These are phyloP conservation scores for Pouteria campechiana DNA, from an alignment of 179 eudicot genomes.

Conservation along the genomic window DNA sequence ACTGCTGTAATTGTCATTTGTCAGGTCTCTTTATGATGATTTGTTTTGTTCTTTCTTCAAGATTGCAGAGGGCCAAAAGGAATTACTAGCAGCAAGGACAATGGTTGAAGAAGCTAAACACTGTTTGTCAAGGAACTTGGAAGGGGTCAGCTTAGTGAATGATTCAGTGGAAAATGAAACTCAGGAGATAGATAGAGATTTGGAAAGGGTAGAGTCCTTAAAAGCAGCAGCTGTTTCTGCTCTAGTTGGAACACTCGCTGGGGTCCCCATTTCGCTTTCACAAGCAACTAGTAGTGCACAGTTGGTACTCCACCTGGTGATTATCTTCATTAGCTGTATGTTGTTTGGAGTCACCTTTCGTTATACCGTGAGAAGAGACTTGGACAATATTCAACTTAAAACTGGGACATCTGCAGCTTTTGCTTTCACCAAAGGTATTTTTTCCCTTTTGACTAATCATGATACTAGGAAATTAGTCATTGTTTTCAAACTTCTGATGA, in stretches of 20 bases:
- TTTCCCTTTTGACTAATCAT: too few species aligned
- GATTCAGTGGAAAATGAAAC: conserved; percentile 1
- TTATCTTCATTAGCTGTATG: conserved; percentile 77
- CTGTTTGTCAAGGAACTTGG: conserved; percentile 26
- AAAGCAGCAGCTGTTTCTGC: conserved; percentile 80
- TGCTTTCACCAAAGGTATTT: conserved; percentile 89
- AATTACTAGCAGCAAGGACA: conserved; percentile 63
- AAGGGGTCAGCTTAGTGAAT: conserved; percentile 3
- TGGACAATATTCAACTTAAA: conserved; percentile 84
- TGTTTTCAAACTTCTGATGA: too few species aligned
- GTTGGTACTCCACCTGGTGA: conserved; percentile 51
- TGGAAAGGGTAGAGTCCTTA: conserved; percentile 72
- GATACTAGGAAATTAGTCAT: too few species aligned
- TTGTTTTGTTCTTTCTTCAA: conserved; percentile 8
- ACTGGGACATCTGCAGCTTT: conserved; percentile 86
- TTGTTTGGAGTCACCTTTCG: conserved; percentile 83
- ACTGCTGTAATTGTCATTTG: too few species aligned
- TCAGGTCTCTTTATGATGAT: not conserved
- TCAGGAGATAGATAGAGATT: conserved; percentile 18
- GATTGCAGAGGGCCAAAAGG: conserved; percentile 93
- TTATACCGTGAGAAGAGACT: conserved; percentile 80
- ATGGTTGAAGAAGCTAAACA: conserved; percentile 82
- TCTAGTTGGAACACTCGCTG: conserved; percentile 64
- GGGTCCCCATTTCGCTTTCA: conserved; percentile 52
- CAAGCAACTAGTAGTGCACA: conserved; percentile 26